Conservation (phyloP, 2,329 filamentous ascomycete genomes). For the Tolypocladium amazonense region DNA sequence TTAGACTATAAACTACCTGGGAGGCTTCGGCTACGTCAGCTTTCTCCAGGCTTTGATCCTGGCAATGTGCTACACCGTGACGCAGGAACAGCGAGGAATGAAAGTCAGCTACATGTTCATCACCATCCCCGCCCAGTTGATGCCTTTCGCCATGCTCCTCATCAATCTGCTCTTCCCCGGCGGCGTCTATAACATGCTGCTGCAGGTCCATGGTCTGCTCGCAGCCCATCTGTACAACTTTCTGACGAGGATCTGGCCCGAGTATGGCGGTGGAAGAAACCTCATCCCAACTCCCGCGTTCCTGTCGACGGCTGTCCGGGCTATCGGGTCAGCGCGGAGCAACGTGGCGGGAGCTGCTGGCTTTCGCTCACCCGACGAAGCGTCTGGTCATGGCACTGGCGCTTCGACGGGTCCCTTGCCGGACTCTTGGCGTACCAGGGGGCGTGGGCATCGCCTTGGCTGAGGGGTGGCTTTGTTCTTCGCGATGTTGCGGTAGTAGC, state of each 20-base stretch:
- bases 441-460: constrained; percentile 52
- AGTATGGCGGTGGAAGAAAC: constrained; percentile 75
- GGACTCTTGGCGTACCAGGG: constrained; percentile 54
- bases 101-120: constrained; percentile 74
- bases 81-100: constrained; percentile 72
- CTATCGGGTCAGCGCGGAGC: constrained; percentile 11
- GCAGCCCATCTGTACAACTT: constrained; percentile 91
- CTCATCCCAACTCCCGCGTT: constrained; percentile 64
- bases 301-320: constrained; percentile 56
- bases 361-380: constrained; percentile 25
- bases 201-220: constrained; percentile 67
- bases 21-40: constrained; percentile 22
- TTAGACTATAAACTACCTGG: constrained; percentile 20
- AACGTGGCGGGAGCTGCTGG: constrained; percentile 41
- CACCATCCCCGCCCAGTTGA: constrained; percentile 68
- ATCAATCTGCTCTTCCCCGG: constrained; percentile 57
- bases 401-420: constrained; percentile 40
- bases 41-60: constrained; percentile 60
- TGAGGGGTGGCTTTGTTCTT: constrained; percentile 11
- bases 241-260: constrained; percentile 75
- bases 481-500: neutral
- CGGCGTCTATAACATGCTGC: constrained; percentile 43
- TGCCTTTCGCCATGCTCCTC: constrained; percentile 71
- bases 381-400: constrained; percentile 30
- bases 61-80: constrained; percentile 73